phyloP scores from a whole-genome alignment of 202 grass and related monocot genomes.

The Alloteropsis angusta region DNA sequence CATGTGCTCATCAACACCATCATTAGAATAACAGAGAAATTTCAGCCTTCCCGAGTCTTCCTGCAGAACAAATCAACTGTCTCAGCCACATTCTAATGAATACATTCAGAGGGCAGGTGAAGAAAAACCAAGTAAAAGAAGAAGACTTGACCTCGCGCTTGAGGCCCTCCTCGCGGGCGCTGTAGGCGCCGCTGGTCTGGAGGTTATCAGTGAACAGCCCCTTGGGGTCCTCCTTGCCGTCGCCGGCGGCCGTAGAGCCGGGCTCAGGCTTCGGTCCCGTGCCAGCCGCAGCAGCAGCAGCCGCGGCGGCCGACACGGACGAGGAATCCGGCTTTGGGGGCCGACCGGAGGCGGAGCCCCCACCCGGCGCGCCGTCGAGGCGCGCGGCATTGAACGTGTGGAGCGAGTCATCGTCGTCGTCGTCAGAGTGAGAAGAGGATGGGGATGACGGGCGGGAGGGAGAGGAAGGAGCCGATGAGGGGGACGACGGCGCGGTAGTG shows the following conservation, averaged over 20 bases:
- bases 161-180: conserved; percentile 83
- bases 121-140: neutral
- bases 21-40: conserved; percentile 91
- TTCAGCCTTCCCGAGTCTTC: conserved; percentile 82
- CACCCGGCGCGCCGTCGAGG: conserved; percentile 44
- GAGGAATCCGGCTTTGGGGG: conserved; percentile 51
- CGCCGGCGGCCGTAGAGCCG: conserved; percentile 27
- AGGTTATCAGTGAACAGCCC: conserved; percentile 89
- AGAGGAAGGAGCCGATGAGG: conserved; percentile 34
- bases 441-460: conserved; percentile 45
- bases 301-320: conserved; percentile 30
- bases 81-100: conserved; percentile 5
- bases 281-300: neutral
- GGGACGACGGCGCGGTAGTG: conserved; percentile 43
- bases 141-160: conserved; percentile 67
- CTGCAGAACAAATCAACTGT: conserved; percentile 32
- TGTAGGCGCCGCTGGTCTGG: conserved; percentile 93
- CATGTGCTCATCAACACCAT: conserved; percentile 97
- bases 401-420: conserved; percentile 72
- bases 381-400: conserved; percentile 60
- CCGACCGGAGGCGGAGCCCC: conserved; percentile 32
- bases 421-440: conserved; percentile 69
- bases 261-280: conserved; percentile 33
- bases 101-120: neutral
- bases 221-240: conserved; percentile 84